Evolutionary conservation across 768 basidiomycete species (phyloP), one percentile per base, ranked within the genome.

Genomic region (Suillus hirtellus): DNA sequence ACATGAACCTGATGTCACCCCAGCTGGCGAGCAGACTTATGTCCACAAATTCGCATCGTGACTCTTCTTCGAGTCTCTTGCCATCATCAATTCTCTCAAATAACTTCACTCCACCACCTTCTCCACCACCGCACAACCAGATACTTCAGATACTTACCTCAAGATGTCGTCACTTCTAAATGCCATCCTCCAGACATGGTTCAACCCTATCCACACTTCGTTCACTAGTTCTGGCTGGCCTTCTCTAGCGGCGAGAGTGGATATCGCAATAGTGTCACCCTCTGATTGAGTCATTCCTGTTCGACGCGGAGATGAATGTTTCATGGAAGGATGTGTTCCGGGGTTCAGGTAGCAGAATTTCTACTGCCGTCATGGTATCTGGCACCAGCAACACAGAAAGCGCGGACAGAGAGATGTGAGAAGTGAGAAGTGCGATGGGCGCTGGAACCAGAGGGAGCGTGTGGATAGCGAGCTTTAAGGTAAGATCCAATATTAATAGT

Each of bases 211-310:
- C 55, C 85, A 79, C 24, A 90, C 81, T 70, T 93, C 89, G 7
- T 75, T 76, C 10, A 89, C 78, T 46, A 88, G 78, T 63, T 82
- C 77, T 2, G 86, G 79, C 31, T 72, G 69, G 38, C 79, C 79
- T 17, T 79, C 73, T 7, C 73, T 70, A 7, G 79, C 77, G 11
- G 78, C 77, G 47, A 87, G 78, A 7, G 83, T 78, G 75, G 89
- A 92, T 40, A 93, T 82, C 5, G 90, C 81, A 65, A 93, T 84
- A 38, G 84, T 84, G 72, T 94, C 92, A 27, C 92, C 90, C 53
- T 82, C 85, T 0, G 84, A 79, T 21, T 84, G 81, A 4, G 68
- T 91, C 86, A 67, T 92, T 88, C 35, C 92, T 82, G 73, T 93
- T 94, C 4, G 91, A 89, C 15, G 85, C 76, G 70, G 92, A 93